Percentiles rank a stretch among this genome's conserved stretches.
These are phyloP conservation scores for Mayamaea pseudoterrestris DNA, from an alignment of 108 stramenopile genomes.

Conservation along the genomic window DNA sequence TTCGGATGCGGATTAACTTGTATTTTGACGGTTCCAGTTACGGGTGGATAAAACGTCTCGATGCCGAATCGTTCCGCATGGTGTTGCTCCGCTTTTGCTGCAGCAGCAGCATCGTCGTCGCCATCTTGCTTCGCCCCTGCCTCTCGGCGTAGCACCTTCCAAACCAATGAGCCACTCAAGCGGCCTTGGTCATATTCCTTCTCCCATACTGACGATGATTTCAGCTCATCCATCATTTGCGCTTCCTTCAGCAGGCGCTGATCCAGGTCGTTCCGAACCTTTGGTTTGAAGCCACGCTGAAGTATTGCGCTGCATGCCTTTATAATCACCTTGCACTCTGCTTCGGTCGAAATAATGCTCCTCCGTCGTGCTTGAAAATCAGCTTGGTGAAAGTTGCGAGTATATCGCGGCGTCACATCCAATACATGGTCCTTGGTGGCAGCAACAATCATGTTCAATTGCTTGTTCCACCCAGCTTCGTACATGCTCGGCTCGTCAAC, in stretches of 20 bases:
- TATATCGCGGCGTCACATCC: constrained; percentile 90
- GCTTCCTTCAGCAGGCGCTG: constrained; percentile 13
- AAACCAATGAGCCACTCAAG: constrained; percentile 54
- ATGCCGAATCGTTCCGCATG: constrained; percentile 24
- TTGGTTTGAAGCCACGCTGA: constrained; percentile 1
- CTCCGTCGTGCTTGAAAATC: constrained; percentile 59
- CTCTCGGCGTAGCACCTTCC: constrained; percentile 60
- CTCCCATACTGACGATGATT: constrained; percentile 27
- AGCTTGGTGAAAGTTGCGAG: constrained; percentile 39
- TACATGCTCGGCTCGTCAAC: constrained; percentile 92
- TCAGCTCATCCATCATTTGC: constrained; percentile 9
- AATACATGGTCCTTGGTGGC: constrained; percentile 50
- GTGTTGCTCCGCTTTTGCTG: not conserved
- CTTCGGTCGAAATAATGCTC: constrained; percentile 28
- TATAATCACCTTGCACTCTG: constrained; percentile 18
- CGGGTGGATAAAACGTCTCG: constrained; percentile 40
- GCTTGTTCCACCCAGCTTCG: constrained; percentile 96
- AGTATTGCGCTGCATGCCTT: constrained; percentile 20
- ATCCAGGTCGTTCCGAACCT: constrained; percentile 1
- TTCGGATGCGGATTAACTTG: constrained; percentile 14
- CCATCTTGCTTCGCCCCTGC: constrained; percentile 19
- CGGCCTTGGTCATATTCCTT: constrained; percentile 32
- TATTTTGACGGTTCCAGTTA: constrained; percentile 11
- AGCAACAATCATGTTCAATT: constrained; percentile 65
- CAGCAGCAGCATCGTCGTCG: not conserved